Evolutionary conservation across 768 basidiomycete species (phyloP).

Genomic region (Leccinum arenicola): DNA sequence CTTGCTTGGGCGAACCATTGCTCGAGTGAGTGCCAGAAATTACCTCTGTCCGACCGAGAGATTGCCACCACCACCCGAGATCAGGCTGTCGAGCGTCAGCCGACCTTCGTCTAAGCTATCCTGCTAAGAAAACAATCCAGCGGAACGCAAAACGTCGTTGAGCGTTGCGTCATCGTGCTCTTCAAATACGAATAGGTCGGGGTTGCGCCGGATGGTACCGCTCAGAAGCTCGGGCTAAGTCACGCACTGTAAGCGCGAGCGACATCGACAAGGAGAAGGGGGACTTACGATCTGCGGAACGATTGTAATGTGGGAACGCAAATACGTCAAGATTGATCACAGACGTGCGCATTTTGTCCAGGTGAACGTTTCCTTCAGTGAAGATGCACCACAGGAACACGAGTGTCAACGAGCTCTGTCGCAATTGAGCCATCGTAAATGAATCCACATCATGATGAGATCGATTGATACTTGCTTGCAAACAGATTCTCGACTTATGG

Average conservation of each 20-base stretch:
- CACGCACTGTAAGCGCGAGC: background rate
- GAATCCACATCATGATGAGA: background rate
- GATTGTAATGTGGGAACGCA: constrained; percentile 2
- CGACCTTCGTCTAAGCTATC: constrained; percentile 34
- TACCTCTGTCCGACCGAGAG: constrained; percentile 61
- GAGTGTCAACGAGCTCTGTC: constrained; percentile 4
- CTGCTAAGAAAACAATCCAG: constrained; percentile 44
- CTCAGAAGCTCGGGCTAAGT: constrained; percentile 30
- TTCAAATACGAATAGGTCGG: constrained; percentile 49
- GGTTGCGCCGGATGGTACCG: constrained; percentile 54
- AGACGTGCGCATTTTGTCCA: constrained; percentile 2
- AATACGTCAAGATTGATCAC: background rate
- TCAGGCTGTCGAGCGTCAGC: constrained; percentile 43
- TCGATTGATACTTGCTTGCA: background rate
- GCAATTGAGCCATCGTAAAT: background rate
- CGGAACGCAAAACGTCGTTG: constrained; percentile 46
- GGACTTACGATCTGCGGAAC: constrained; percentile 1
- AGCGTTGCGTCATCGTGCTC: constrained; percentile 52
- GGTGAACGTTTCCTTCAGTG: background rate
- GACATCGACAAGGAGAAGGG: background rate
- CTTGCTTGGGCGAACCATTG: constrained; percentile 53
- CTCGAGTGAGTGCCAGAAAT: constrained; percentile 56
- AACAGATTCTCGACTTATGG: constrained; percentile 5
- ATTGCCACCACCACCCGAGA: constrained; percentile 44
- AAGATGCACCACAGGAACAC: constrained; percentile 2